Evolutionary conservation across 2,329 filamentous ascomycete genomes (phyloP).

Genomic region (Cryphonectria carpinicola): DNA sequence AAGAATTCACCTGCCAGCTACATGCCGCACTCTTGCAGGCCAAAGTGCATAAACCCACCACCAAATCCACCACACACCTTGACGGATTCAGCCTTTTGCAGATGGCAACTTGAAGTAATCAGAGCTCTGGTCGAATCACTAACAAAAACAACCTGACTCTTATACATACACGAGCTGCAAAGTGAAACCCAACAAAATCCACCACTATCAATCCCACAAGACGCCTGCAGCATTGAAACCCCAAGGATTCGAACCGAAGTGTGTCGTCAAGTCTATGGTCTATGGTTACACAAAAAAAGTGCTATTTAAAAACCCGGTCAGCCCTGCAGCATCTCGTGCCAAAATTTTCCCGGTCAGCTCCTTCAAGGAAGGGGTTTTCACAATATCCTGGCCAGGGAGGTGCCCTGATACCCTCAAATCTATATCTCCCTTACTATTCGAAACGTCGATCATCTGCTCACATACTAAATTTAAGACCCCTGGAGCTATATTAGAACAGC

Average conservation of each 20-base stretch:
- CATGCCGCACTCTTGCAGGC: neutral
- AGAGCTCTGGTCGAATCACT: neutral
- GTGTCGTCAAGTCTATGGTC: neutral
- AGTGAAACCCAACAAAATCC: neutral
- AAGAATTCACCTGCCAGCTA: neutral
- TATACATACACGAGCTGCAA: neutral
- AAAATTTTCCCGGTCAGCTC: conserved; percentile 9
- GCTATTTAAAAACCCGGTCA: conserved; percentile 10
- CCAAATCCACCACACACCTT: neutral
- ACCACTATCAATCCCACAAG: neutral
- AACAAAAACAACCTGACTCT: neutral
- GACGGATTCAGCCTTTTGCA: neutral
- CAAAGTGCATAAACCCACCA: neutral
- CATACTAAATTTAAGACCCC: neutral
- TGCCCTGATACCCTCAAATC: conserved; percentile 13
- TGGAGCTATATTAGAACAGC: conserved; percentile 1
- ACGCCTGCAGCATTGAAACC: neutral
- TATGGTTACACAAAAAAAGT: conserved; percentile 11
- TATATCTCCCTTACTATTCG: neutral
- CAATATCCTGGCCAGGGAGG: conserved; percentile 12
- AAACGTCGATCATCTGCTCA: conserved; percentile 3
- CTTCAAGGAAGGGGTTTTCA: conserved; percentile 12
- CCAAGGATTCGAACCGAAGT: neutral
- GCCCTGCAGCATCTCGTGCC: neutral
- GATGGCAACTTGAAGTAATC: neutral